Evolutionary conservation across 2,329 filamentous ascomycete genomes (phyloP).

Genomic region (Hymenotorrendiella dingleyae): DNA sequence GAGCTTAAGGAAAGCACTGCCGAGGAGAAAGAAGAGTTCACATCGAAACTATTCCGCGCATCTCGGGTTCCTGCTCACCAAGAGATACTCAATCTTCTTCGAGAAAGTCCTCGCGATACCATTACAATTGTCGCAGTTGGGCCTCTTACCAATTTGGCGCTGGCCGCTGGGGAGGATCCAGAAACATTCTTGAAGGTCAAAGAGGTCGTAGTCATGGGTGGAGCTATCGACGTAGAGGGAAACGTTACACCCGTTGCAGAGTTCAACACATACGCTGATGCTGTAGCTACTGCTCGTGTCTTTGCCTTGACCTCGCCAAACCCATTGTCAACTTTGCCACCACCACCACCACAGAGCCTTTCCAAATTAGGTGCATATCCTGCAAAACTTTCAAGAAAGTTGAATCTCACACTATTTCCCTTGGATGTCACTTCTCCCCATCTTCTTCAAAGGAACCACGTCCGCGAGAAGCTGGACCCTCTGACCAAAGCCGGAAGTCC

Average conservation of each 20-base stretch:
- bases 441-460: conserved; percentile 55
- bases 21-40: conserved; percentile 33
- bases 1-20: conserved; percentile 38
- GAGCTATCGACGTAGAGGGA: conserved; percentile 70
- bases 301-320: conserved; percentile 70
- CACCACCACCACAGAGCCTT: conserved; percentile 49
- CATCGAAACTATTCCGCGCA: conserved; percentile 61
- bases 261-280: conserved; percentile 93
- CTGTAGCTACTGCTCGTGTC: conserved; percentile 68
- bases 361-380: conserved; percentile 57
- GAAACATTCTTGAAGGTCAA: conserved; percentile 84
- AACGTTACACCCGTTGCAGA: conserved; percentile 84
- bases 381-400: conserved; percentile 50
- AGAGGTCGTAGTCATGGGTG: conserved; percentile 94
- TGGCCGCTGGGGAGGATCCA: conserved; percentile 82
- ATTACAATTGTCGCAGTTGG: conserved; percentile 89
- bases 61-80: conserved; percentile 69
- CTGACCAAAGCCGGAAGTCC: conserved; percentile 59
- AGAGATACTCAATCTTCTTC: conserved; percentile 83
- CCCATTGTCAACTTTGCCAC: conserved; percentile 76
- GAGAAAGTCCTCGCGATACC: conserved; percentile 73
- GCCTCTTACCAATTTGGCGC: conserved; percentile 86
- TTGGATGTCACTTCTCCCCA: conserved; percentile 73
- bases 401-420: conserved; percentile 67
- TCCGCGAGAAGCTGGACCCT: conserved; percentile 49